A percentile compares a stretch with the other conserved stretches of the same genome.
Evolutionary conservation across 1,284 basidiomycete species (phyloP).

Genomic region (Ustilago shanxiensis): DNA sequence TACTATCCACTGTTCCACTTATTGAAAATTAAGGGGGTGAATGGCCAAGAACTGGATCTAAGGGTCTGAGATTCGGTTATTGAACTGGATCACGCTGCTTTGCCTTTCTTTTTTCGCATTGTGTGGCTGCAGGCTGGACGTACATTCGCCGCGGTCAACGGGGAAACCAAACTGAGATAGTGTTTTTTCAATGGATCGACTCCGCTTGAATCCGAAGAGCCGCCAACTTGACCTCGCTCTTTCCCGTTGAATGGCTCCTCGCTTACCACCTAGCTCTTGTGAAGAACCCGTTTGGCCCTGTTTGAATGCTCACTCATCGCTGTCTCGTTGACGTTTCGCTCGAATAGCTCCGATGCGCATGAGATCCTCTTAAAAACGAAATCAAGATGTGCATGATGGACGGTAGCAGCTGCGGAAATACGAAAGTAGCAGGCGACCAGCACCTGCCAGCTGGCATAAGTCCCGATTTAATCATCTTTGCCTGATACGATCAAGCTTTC

Average conservation of each 20-base stretch:
- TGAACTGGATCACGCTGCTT: constrained; percentile 2
- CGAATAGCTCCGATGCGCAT: constrained; percentile 8
- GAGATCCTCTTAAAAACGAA: constrained; percentile 1
- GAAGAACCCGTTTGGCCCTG: too few relatives aligned
- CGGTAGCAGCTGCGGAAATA: background rate
- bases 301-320: background rate
- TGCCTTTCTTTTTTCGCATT: background rate
- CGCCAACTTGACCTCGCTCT: background rate
- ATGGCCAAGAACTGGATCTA: background rate
- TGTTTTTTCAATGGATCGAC: background rate
- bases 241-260: too few relatives aligned
- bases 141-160: constrained; percentile 29
- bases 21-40: background rate
- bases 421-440: background rate
- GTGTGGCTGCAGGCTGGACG: constrained; percentile 13
- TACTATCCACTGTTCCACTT: too few relatives aligned
- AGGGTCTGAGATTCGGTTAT: constrained; percentile 1
- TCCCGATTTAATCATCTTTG: too few relatives aligned
- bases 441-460: too few relatives aligned
- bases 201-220: constrained; percentile 9
- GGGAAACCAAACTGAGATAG: constrained; percentile 8
- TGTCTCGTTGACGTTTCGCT: background rate
- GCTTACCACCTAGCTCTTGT: too few relatives aligned
- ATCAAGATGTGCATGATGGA: background rate
- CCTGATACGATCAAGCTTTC: background rate